Percentiles rank a stretch among this genome's conserved stretches.
phyloP scores from a whole-genome alignment of 1,284 basidiomycete genomes.

The Kalmanozyma brasiliensis region DNA sequence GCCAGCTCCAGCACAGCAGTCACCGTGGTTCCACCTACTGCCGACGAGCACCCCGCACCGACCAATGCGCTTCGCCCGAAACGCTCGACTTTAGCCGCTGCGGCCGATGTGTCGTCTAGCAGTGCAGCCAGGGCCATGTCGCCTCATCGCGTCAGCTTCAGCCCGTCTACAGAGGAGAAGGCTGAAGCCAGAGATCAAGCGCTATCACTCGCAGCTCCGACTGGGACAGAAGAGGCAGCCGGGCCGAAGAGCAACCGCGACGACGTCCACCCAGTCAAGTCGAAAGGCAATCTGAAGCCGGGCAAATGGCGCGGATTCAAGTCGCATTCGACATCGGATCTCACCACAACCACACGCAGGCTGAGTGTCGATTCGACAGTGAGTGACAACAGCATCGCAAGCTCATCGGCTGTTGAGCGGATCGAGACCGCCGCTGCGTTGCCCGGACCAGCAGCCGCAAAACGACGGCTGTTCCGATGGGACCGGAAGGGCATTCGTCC shows the following conservation, averaged over 20 bases:
- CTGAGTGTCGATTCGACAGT: constrained; percentile 23
- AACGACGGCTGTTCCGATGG: constrained; percentile 43
- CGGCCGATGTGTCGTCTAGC: constrained; percentile 9
- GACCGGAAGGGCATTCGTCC: constrained; percentile 44
- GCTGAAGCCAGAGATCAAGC: constrained; percentile 42
- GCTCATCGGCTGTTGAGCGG: constrained; percentile 9
- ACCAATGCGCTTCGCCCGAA: constrained; percentile 9
- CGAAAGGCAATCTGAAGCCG: constrained; percentile 9
- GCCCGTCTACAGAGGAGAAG: constrained; percentile 48
- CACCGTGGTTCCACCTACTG: background rate
- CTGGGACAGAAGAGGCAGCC: background rate
- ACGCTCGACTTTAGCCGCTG: constrained; percentile 17
- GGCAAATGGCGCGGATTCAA: constrained; percentile 32
- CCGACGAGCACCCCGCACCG: constrained; percentile 4
- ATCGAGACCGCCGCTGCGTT: constrained; percentile 22
- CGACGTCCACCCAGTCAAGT: background rate
- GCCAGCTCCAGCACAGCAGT: background rate
- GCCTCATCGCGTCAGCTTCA: constrained; percentile 50
- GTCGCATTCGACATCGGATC: constrained; percentile 35
- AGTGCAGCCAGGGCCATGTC: constrained; percentile 21
- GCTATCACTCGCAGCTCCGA: background rate
- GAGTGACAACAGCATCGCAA: constrained; percentile 11
- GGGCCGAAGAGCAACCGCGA: background rate
- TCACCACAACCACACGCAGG: constrained; percentile 8
- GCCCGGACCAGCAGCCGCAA: constrained; percentile 32